phyloP scores from a whole-genome alignment of 129 eudicot genomes.

The Escallonia rubra region DNA sequence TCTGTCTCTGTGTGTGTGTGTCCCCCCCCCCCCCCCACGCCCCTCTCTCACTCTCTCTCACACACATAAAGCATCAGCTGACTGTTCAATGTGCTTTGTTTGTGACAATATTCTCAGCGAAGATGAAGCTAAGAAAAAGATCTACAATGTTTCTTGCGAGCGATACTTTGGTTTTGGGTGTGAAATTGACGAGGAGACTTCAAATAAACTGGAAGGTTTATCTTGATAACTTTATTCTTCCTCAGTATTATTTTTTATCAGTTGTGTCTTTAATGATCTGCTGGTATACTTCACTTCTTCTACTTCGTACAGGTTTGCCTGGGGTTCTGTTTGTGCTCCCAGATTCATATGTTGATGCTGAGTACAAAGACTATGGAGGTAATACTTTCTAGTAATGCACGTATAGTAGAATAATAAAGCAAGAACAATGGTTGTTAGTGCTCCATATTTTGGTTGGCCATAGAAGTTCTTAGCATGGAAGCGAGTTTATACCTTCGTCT shows the following conservation, averaged over 20 bases:
- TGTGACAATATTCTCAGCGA: slow-evolving; percentile 28
- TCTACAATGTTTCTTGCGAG: slow-evolving; percentile 94
- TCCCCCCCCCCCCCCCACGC: too few species aligned
- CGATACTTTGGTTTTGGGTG: slow-evolving; percentile 94
- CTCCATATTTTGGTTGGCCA: too few species aligned
- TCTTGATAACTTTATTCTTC: neutral
- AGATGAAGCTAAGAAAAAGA: slow-evolving; percentile 87
- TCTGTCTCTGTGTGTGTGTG: too few species aligned
- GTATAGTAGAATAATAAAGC: too few species aligned
- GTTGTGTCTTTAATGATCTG: too few species aligned
- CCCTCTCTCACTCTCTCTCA: too few species aligned
- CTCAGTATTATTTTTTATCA: too few species aligned
- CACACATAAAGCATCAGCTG: too few species aligned
- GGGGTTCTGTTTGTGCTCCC: slow-evolving; percentile 96
- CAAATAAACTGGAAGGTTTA: slow-evolving; percentile 83
- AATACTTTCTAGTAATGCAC: neutral
- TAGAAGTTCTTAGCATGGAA: too few species aligned
- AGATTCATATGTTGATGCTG: slow-evolving; percentile 92
- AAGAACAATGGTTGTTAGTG: too few species aligned
- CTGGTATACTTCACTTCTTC: neutral
- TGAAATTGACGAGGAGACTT: slow-evolving; percentile 86
- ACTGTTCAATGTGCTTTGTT: too few species aligned
- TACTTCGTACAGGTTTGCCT: slow-evolving; percentile 55
- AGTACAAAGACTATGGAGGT: slow-evolving; percentile 95
- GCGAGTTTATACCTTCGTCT: too few species aligned